phyloP scores from a whole-genome alignment of 2,329 filamentous ascomycete species.

The Myrmaecium sp. region DNA sequence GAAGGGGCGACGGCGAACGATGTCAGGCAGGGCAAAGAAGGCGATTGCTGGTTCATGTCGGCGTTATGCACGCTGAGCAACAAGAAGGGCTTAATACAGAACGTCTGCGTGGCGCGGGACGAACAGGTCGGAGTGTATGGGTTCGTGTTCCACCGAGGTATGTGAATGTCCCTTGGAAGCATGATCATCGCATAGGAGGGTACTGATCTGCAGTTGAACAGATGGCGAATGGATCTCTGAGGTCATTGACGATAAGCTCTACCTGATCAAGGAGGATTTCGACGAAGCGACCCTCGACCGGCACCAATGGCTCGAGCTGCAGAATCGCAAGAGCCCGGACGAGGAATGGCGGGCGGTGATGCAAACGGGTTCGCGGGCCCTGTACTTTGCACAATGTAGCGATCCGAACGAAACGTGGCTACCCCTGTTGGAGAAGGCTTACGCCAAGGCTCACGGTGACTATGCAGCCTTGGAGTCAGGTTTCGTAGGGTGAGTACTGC shows the following conservation, averaged over 20 bases:
- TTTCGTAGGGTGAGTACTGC: conserved; percentile 35
- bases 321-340: conserved; percentile 40
- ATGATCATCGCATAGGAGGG: conserved; percentile 1
- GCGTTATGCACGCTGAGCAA: conserved; percentile 62
- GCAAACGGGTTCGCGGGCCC: conserved; percentile 56
- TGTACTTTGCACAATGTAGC: conserved; percentile 62
- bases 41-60: conserved; percentile 77
- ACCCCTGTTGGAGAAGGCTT: conserved; percentile 64
- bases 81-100: conserved; percentile 52
- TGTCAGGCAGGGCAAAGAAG: conserved; percentile 58
- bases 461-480: conserved; percentile 59
- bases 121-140: conserved; percentile 66
- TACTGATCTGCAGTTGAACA: conserved; percentile 1
- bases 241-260: conserved; percentile 82
- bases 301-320: conserved; percentile 54
- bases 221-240: conserved; percentile 59
- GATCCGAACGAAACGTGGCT: conserved; percentile 71
- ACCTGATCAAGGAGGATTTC: conserved; percentile 59
- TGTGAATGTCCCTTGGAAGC: conserved; percentile 4
- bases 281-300: conserved; percentile 58
- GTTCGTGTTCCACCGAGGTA: conserved; percentile 60
- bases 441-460: conserved; percentile 70
- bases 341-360: conserved; percentile 50
- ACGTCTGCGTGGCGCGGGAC: conserved; percentile 55
- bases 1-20: conserved; percentile 62